Percentiles rank a stretch among this genome's conserved stretches.
These are phyloP conservation scores for Trametes polyzona DNA, from an alignment of 1,284 basidiomycete genomes.

Conservation along the genomic window DNA sequence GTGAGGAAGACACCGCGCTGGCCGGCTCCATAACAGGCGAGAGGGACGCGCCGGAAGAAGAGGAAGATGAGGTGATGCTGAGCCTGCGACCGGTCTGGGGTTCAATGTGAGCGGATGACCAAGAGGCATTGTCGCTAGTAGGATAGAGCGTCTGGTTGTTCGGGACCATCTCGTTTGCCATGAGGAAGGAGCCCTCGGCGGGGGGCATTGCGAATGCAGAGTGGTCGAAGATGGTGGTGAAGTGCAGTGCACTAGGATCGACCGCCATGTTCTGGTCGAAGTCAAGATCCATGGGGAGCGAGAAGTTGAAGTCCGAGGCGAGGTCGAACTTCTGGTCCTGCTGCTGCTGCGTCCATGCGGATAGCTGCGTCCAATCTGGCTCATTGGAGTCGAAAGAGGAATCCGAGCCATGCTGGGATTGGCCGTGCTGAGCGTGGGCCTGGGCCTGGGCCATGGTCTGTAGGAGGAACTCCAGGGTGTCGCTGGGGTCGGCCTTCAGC, in stretches of 20 bases:
- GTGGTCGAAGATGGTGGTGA: conserved; percentile 43
- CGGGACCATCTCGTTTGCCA: conserved; percentile 15
- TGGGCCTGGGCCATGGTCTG: conserved; percentile 34
- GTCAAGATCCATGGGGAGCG: conserved; percentile 55
- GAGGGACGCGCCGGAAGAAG: conserved; percentile 54
- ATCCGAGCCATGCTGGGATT: conserved; percentile 21
- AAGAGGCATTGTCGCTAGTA: conserved; percentile 21
- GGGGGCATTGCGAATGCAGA: conserved; percentile 19
- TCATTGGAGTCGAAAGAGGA: conserved; percentile 29
- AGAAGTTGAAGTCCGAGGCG: conserved; percentile 49
- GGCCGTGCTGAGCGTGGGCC: conserved; percentile 17
- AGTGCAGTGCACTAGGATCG: conserved; percentile 66
- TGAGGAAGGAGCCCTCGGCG: conserved; percentile 19
- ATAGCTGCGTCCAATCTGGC: conserved; percentile 57
- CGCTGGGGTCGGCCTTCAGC: conserved; percentile 28
- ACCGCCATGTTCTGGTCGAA: conserved; percentile 54
- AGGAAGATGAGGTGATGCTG: conserved; percentile 49
- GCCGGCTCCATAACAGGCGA: conserved; percentile 48
- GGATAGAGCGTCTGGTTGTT: conserved; percentile 26
- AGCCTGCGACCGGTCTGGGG: conserved; percentile 41
- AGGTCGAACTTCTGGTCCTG: conserved; percentile 45
- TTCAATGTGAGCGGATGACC: conserved; percentile 22
- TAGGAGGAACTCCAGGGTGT: conserved; percentile 37
- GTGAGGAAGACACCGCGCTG: conserved; percentile 28
- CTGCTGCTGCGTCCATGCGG: conserved; percentile 45